phyloP scores from a whole-genome alignment of 1,284 basidiomycete genomes.

The Microbotryum lychnidis-dioicae region DNA sequence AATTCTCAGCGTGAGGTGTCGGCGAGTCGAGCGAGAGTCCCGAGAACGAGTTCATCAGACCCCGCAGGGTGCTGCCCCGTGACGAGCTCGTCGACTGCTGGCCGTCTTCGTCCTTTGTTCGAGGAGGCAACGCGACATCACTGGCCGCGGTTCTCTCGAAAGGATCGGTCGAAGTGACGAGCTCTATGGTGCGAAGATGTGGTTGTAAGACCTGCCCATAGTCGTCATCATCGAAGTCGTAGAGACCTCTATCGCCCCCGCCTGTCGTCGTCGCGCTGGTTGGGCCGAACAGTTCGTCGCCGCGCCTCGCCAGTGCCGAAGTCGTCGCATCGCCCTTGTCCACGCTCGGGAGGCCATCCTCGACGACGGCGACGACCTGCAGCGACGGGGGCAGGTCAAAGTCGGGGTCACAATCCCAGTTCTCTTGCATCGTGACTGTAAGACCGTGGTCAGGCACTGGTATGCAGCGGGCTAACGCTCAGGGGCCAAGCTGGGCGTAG shows the following conservation, averaged over 20 bases:
- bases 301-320: neutral
- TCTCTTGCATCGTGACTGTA: neutral
- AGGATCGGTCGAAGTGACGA: neutral
- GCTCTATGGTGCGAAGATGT: neutral
- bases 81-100: conserved; percentile 12
- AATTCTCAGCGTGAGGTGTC: neutral
- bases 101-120: conserved; percentile 8
- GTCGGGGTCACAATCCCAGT: conserved; percentile 20
- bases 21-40: conserved; percentile 8
- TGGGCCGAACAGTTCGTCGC: too few relatives aligned
- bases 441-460: too few relatives aligned
- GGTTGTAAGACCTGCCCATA: neutral
- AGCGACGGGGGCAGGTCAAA: conserved; percentile 5
- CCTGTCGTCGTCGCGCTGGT: too few relatives aligned
- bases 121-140: neutral
- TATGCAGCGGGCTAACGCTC: too few relatives aligned
- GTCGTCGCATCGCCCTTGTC: neutral
- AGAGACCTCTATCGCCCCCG: neutral
- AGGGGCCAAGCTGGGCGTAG: too few relatives aligned
- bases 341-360: neutral
- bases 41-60: conserved; percentile 2
- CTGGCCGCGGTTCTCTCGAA: neutral
- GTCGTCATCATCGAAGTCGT: conserved; percentile 5
- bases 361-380: neutral
- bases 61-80: conserved; percentile 5